Base-by-base conservation (phyloP, 495 filamentous ascomycete genomes). In the Delitschia confertaspora region DNA sequence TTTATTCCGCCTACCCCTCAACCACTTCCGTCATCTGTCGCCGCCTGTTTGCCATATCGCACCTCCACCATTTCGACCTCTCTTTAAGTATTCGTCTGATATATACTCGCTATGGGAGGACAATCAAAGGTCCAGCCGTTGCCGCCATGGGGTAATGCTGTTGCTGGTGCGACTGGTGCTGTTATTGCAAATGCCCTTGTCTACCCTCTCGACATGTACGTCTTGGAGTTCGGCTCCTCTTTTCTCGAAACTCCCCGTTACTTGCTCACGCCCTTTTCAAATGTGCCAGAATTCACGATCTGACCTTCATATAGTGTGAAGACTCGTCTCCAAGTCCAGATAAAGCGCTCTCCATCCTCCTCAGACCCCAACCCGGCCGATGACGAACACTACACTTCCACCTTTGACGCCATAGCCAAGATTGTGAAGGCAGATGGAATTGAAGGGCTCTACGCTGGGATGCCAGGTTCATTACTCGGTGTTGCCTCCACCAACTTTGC, bases 401-500 rank as follows among this genome's bases (percentile, higher is more conserved):
- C 91, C 21, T 62, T 86, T 59, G 83, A 99, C 61, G 91, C 91
- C 29, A 80, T 99, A 49, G 70, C 63, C 29, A 91, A 88, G 65
- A 96, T 99, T 56, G 62, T 80, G 13, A 75, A 77, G 35, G 80
- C 83, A 47, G 89, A 95, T 34, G 93, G 91, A 10, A 25, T 91
- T 11, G 48, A 63, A 11, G 91, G 93, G 2, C 74, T 99, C 17
- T 99, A 96, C 58, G 78, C 83, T 31, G 91, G 91, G 35, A 88
- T 99, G 58, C 65, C 73, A 34, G 88, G 93, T 13, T 76, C 86
- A 5, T 71, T 99, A 8, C 65, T 95, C 13, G 91, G 91, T 31
- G 93, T 96, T 10, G 89, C 86, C 6, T 95, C 88, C 10, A 96
- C 88, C 43, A 99, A 99, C 61, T 99, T 99, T 59, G 91, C 91